A percentile compares a stretch with the other conserved stretches of the same genome.
Conservation (phyloP, 768 basidiomycete species). For the Lyophyllum semitale region DNA sequence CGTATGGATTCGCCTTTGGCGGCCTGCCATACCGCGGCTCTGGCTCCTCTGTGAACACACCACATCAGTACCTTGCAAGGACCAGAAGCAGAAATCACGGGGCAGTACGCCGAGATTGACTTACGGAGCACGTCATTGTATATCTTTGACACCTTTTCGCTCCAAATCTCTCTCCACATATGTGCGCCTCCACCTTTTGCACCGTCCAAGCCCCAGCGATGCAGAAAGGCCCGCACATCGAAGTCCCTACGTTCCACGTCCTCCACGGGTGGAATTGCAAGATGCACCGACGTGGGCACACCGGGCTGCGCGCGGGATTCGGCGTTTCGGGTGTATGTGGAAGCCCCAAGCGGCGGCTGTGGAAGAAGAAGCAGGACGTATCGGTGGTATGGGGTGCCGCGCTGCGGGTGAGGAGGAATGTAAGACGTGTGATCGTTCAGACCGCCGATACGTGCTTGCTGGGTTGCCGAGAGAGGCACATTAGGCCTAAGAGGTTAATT, state of each 20-base stretch:
- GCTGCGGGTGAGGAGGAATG: constrained; percentile 90
- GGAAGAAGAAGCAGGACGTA: constrained; percentile 78
- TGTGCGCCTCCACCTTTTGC: constrained; percentile 69
- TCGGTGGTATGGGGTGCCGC: constrained; percentile 88
- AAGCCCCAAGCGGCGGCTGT: constrained; percentile 49
- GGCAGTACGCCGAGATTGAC: constrained; percentile 30
- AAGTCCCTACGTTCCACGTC: constrained; percentile 58
- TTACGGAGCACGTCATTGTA: constrained; percentile 68
- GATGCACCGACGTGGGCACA: constrained; percentile 33
- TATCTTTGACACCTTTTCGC: constrained; percentile 59
- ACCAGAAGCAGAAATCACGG: constrained; percentile 8
- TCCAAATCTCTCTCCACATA: constrained; percentile 86
- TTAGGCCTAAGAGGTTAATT: constrained; percentile 60
- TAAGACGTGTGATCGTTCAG: constrained; percentile 68
- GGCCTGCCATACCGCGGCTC: constrained; percentile 62
- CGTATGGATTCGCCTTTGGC: constrained; percentile 58
- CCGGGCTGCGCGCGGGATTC: constrained; percentile 31
- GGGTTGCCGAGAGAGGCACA: constrained; percentile 70
- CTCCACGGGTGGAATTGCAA: constrained; percentile 50
- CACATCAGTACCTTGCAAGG: constrained; percentile 9
- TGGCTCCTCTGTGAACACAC: constrained; percentile 29
- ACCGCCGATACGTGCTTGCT: constrained; percentile 38
- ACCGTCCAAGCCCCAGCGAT: constrained; percentile 53
- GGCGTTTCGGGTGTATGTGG: constrained; percentile 34
- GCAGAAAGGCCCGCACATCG: constrained; percentile 64